Percentiles rank a stretch among this genome's conserved stretches.
Conservation (phyloP, 2,329 filamentous ascomycete genomes). For the Arthrobotrys conoides region DNA sequence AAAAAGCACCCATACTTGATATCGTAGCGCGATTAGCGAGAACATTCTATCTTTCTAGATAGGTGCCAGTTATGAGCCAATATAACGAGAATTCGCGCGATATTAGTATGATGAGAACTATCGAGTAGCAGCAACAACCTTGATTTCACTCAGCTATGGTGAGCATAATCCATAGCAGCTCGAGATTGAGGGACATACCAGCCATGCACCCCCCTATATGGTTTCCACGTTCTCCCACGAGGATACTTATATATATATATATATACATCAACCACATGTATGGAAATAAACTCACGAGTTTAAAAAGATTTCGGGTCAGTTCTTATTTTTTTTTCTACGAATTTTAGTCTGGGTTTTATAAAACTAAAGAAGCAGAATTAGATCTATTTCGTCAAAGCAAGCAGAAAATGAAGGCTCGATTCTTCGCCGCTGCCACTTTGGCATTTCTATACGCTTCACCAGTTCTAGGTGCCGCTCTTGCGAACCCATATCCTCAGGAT, state of each 20-base stretch:
- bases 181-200: constrained; percentile 50
- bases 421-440: constrained; percentile 24
- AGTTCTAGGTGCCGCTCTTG: constrained; percentile 33
- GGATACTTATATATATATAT: no score
- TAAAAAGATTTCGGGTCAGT: background rate
- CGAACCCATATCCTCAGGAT: constrained; percentile 32
- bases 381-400: background rate
- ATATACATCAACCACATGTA: background rate
- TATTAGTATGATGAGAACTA: constrained; percentile 6
- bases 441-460: constrained; percentile 47
- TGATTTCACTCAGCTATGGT: constrained; percentile 19
- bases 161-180: constrained; percentile 45
- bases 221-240: constrained; percentile 2
- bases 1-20: background rate
- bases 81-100: constrained; percentile 31
- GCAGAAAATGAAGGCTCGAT: constrained; percentile 18
- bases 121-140: constrained; percentile 13
- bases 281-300: constrained; percentile 9
- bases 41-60: background rate
- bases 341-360: no score
- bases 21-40: background rate
- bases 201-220: background rate
- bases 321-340: background rate
- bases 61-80: background rate
- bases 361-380: no score